A percentile compares a stretch with the other conserved stretches of the same genome.
phyloP scores from a whole-genome alignment of 2,329 filamentous ascomycete genomes.

The Calonectria fujianensis region DNA sequence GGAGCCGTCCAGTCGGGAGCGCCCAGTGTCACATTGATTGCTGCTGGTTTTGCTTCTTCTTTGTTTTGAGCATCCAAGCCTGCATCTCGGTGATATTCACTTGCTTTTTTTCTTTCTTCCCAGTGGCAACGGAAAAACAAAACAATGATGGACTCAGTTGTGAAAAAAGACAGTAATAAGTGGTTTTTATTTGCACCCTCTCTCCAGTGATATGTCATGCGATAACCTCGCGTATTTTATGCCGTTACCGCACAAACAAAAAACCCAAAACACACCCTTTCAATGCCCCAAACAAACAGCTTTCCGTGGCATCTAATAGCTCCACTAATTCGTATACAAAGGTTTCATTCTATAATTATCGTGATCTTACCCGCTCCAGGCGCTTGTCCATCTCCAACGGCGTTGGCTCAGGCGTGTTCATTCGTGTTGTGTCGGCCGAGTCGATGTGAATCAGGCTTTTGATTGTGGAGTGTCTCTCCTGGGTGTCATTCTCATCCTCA shows the following conservation, averaged over 20 bases:
- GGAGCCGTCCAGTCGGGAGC: slow-evolving; percentile 18
- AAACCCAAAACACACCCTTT: slow-evolving; percentile 17
- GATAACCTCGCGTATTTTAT: slow-evolving; percentile 8
- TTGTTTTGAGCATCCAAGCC: neutral
- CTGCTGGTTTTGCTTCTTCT: neutral
- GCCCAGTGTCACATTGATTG: slow-evolving; percentile 4
- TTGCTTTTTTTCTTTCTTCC: neutral
- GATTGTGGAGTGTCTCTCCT: slow-evolving; percentile 51
- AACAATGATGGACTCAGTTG: neutral
- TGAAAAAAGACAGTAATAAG: neutral
- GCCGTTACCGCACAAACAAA: slow-evolving; percentile 13
- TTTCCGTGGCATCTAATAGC: slow-evolving; percentile 3
- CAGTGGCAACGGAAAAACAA: neutral
- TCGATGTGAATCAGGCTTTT: slow-evolving; percentile 56
- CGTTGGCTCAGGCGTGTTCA: slow-evolving; percentile 58
- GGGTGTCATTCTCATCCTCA: slow-evolving; percentile 44
- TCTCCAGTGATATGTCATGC: slow-evolving; percentile 8
- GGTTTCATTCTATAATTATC: slow-evolving; percentile 28
- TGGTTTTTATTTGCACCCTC: neutral
- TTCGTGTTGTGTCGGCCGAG: slow-evolving; percentile 54
- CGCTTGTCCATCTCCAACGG: slow-evolving; percentile 56
- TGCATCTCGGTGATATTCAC: neutral
- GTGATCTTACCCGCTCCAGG: slow-evolving; percentile 45
- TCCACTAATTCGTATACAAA: slow-evolving; percentile 13
- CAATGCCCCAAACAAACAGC: slow-evolving; percentile 24